Base-by-base conservation (phyloP, 2,329 filamentous ascomycete genomes). In the Diaporthe batatas region DNA sequence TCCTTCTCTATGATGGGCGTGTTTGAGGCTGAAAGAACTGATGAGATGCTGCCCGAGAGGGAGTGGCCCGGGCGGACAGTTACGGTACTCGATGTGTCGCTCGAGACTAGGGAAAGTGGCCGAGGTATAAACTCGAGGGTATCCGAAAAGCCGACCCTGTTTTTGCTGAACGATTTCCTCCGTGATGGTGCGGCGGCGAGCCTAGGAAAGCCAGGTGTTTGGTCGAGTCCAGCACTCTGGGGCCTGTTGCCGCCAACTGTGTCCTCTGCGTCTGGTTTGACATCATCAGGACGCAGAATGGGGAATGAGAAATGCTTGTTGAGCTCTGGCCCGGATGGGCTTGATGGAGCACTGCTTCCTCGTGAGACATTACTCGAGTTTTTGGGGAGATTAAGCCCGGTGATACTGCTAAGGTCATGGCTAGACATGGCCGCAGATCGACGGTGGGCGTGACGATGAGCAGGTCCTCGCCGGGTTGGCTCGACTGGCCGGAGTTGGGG, bases 371-470 rank as follows among this genome's bases (percentile, higher is more conserved):
- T 68, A n/a, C 42, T 49, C 2, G 71, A 25, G 53, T 51, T 62
- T 47, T 71, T 74, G 11, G 67, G 68, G 8, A 74, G 54, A 25
- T 74, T 73, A n/a, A 74, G 71, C 23, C 73, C 73, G 23, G 69
- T 72, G 39, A 74, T 72, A 42, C 42, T 73, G 58, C 72, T 73
- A 54, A 98, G 83, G 79, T 98, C 95, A 79, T 96, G 93, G 72
- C 91, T 93, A 1, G 95, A 98, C 67, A 98, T 91, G 6, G 94
- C 93, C 74, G 88, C 89, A 44, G 95, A 98, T 74, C 96, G 91
- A 73, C 94, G 90, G 80, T 98, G 73, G 29, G 68, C 73, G 64
- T 74, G 95, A 23, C 89, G 90, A 82, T 97, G 94, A 21, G 92
- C 91, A 76, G 93, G 88, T 74, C 72, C 69, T 53, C 91, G 87